A percentile compares a stretch with the other conserved stretches of the same genome.
phyloP scores from a whole-genome alignment of 1,284 basidiomycete genomes.

The Papiliotrema terrestris region DNA sequence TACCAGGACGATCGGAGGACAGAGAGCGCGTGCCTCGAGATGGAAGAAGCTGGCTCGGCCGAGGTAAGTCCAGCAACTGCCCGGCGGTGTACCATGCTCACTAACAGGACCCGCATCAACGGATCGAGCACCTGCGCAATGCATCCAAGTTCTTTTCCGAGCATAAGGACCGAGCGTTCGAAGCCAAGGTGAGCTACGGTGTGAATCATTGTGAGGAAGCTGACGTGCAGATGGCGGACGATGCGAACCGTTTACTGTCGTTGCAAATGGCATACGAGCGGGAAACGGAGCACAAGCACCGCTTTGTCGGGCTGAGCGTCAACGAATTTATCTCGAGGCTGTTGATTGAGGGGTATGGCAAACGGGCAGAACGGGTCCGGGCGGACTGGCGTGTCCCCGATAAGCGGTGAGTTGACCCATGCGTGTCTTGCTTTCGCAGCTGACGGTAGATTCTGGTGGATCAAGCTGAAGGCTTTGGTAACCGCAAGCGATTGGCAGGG shows the following conservation, averaged over 20 bases:
- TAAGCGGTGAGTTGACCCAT: constrained; percentile 61
- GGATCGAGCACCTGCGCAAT: constrained; percentile 67
- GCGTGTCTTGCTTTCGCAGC: neutral
- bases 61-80: constrained; percentile 50
- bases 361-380: constrained; percentile 80
- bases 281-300: constrained; percentile 71
- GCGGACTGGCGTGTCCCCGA: constrained; percentile 86
- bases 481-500: constrained; percentile 75
- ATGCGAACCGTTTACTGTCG: constrained; percentile 69
- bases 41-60: constrained; percentile 73
- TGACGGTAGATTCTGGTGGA: constrained; percentile 67
- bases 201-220: neutral
- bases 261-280: constrained; percentile 83
- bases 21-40: constrained; percentile 78
- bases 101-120: constrained; percentile 63
- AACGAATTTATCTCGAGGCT: constrained; percentile 77
- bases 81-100: neutral
- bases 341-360: constrained; percentile 70
- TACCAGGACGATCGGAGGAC: constrained; percentile 95
- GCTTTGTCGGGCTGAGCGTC: constrained; percentile 73
- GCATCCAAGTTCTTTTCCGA: constrained; percentile 92
- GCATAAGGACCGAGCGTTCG: constrained; percentile 84
- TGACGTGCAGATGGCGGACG: constrained; percentile 74
- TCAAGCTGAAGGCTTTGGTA: constrained; percentile 79
- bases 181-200: constrained; percentile 67